Base-by-base conservation (phyloP, 2,329 filamentous ascomycete genomes). In the Penicillium verrucosum region DNA sequence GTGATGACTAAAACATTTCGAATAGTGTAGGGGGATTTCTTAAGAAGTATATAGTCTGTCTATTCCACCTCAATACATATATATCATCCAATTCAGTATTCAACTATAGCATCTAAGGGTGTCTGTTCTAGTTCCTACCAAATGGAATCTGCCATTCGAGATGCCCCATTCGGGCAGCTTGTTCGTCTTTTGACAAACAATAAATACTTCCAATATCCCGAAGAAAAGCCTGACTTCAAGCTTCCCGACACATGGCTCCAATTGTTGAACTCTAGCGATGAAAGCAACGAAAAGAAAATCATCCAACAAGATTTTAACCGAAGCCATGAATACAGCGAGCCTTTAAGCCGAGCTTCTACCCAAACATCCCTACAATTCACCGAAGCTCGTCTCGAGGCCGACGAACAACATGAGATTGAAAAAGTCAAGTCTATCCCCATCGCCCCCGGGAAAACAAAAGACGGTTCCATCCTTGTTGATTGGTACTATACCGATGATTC, bases 101-200 rank as follows among this genome's bases (percentile, higher is more conserved):
- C 6, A 18, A 5, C 11, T 23, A 14, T 2, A 14, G 8, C 4
- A 18, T 21, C 25, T 2, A 45, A 27, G 8, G 36, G 14, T 42
- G 14, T n/a, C 21, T 11, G n/a, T 11, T 18, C n/a, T 29, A 29
- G 16, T 34, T 4, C 5, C 16, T 41, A 38, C 14, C 21, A 7
- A 40, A 67, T 67, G 62, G 56, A 60, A 16, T 54, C 63, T 43
- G 54, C 79, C 25, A 51, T 66, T 50, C 71, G 78, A 40, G 79
- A 81, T 54, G 75, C 78, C 29, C 71, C 77, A 11, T 73, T 80
- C 46, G 79, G 79, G 52, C 78, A 80, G 63, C 23, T 78, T 16
- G 58, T 81, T n/a, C 74, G 79, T 18, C 74, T 72, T 36, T 52
- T 78, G 16, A 77, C 78, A 4, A 60, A 70, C 1, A 77, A 77